Evolutionary conservation across 768 basidiomycete species (phyloP).

Genomic region (Obba rivulosa): DNA sequence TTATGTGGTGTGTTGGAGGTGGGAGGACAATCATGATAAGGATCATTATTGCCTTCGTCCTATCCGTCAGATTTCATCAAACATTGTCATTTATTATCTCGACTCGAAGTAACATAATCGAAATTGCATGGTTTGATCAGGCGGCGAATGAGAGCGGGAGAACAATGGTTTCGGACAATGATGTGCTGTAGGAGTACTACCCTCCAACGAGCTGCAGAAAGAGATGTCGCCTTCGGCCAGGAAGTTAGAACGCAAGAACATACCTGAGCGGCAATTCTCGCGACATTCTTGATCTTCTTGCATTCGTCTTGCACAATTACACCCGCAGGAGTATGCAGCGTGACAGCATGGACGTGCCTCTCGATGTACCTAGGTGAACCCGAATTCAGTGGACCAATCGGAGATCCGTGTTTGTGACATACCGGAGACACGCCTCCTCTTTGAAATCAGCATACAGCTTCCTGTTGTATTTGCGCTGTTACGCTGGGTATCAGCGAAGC

Average conservation of each 20-base stretch:
- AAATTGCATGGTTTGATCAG: too few species aligned
- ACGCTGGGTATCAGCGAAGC: not conserved
- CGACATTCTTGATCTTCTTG: constrained; percentile 52
- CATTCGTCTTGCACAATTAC: constrained; percentile 58
- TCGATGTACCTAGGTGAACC: constrained; percentile 51
- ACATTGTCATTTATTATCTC: too few species aligned
- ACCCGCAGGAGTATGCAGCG: constrained; percentile 45
- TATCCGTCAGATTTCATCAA: too few species aligned
- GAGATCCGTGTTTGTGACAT: constrained; percentile 5
- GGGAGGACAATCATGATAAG: too few species aligned
- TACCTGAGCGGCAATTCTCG: constrained; percentile 37
- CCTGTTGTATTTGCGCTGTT: constrained; percentile 67
- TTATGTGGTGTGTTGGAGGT: too few species aligned
- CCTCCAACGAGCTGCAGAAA: too few species aligned
- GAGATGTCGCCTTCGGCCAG: too few species aligned
- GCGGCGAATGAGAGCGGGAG: too few species aligned
- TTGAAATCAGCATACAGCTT: constrained; percentile 75
- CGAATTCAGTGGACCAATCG: not conserved
- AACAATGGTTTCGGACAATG: too few species aligned
- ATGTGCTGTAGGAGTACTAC: too few species aligned
- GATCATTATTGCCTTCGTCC: too few species aligned
- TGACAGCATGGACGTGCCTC: constrained; percentile 45
- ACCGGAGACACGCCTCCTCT: constrained; percentile 72
- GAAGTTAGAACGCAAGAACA: not conserved
- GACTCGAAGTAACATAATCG: too few species aligned